Percentiles rank a stretch among this genome's conserved stretches.
These are phyloP conservation scores for Chrysopogon serrulatus DNA, from an alignment of 176 grass and related monocot genomes.

Conservation along the genomic window DNA sequence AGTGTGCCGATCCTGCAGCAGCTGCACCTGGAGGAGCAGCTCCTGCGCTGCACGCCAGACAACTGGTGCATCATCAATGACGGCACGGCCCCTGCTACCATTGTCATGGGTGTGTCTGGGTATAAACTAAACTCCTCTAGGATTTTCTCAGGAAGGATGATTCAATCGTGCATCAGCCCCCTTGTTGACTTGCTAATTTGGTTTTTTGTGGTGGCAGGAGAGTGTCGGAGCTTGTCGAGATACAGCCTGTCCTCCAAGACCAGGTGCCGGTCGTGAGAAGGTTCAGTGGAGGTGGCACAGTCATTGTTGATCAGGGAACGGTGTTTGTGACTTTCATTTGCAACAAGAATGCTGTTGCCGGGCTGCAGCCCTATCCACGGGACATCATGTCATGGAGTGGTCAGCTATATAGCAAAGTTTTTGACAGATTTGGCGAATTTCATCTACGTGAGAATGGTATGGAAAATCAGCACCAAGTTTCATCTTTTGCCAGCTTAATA, in stretches of 20 bases:
- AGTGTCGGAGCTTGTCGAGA: conserved; percentile 68
- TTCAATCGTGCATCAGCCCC: not conserved
- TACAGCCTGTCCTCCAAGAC: conserved; percentile 52
- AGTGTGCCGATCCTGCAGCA: conserved; percentile 43
- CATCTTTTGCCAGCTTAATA: not conserved
- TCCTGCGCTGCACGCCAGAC: not conserved
- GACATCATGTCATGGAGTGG: conserved; percentile 87
- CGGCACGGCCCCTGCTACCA: conserved; percentile 50
- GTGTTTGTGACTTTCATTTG: conserved; percentile 82
- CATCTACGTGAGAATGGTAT: conserved; percentile 87
- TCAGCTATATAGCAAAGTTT: conserved; percentile 53
- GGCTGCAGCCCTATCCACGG: conserved; percentile 60
- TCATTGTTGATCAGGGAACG: conserved; percentile 73
- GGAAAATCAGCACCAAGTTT: not conserved
- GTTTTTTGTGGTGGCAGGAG: conserved; percentile 23
- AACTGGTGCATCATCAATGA: conserved; percentile 54
- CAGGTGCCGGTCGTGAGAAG: conserved; percentile 62
- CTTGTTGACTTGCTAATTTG: not conserved
- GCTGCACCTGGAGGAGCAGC: not conserved
- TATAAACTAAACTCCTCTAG: conserved; percentile 1
- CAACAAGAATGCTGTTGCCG: conserved; percentile 52
- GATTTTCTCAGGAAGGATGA: not conserved
- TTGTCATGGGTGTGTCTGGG: conserved; percentile 80
- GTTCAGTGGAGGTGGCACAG: conserved; percentile 77
- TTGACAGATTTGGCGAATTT: conserved; percentile 58